These are phyloP conservation scores for Podospora anserina DNA, from an alignment of 495 filamentous ascomycete species.

Conservation along the genomic window DNA sequence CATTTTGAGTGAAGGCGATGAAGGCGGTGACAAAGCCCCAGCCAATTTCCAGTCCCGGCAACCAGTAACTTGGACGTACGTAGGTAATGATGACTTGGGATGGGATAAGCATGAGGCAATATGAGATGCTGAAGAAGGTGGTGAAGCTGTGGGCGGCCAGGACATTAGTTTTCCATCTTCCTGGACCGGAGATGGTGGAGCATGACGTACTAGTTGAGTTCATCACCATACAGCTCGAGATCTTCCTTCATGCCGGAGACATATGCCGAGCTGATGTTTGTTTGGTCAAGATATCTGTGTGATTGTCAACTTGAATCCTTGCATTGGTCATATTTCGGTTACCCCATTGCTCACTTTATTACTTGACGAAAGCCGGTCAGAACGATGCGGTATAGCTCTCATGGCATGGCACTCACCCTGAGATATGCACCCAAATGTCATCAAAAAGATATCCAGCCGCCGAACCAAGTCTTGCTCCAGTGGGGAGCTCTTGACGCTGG, in stretches of 20 bases:
- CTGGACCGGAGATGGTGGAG: neutral
- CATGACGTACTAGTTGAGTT: conserved; percentile 36
- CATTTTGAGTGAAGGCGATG: conserved; percentile 30
- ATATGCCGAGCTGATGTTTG: conserved; percentile 45
- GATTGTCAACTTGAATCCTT: neutral
- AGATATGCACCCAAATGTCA: conserved; percentile 44
- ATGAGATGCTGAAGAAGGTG: conserved; percentile 48
- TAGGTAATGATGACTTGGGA: conserved; percentile 54
- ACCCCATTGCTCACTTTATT: conserved; percentile 29
- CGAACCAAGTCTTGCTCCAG: conserved; percentile 39
- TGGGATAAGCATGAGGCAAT: conserved; percentile 46
- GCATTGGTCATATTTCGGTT: neutral
- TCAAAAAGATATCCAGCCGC: conserved; percentile 40
- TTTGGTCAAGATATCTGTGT: conserved; percentile 34
- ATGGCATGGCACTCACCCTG: conserved; percentile 27
- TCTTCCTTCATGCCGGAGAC: conserved; percentile 47
- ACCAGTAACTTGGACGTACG: conserved; percentile 39
- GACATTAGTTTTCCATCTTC: neutral
- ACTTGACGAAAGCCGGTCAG: conserved; percentile 18
- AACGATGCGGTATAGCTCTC: conserved; percentile 7
- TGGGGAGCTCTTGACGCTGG: conserved; percentile 12
- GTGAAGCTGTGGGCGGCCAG: conserved; percentile 41
- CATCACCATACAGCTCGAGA: conserved; percentile 37
- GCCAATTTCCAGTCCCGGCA: conserved; percentile 41
- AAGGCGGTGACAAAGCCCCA: conserved; percentile 43